Percentiles rank a stretch among this genome's conserved stretches.
These are phyloP conservation scores for Cerioporus squamosus DNA, from an alignment of 1,284 basidiomycete genomes.

Conservation along the genomic window DNA sequence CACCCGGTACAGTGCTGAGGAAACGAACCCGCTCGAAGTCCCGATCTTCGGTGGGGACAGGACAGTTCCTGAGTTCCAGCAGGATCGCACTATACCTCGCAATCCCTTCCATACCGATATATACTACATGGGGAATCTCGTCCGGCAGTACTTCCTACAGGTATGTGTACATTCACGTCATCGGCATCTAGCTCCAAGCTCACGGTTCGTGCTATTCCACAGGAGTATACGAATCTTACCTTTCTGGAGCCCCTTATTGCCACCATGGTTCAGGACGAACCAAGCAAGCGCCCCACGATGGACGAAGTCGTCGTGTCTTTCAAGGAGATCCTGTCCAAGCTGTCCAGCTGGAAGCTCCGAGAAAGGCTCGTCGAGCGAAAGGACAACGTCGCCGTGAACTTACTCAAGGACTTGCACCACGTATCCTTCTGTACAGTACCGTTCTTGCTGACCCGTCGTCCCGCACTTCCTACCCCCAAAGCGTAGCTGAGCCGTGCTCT, in stretches of 20 bases:
- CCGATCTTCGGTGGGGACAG: constrained; percentile 23
- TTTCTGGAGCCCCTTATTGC: constrained; percentile 5
- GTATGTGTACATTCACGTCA: constrained; percentile 5
- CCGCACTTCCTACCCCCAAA: neutral
- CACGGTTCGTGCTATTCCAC: neutral
- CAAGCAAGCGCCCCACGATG: constrained; percentile 6
- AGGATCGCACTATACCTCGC: constrained; percentile 3
- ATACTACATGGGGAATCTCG: constrained; percentile 35
- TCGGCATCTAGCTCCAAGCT: neutral
- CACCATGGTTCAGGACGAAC: constrained; percentile 1
- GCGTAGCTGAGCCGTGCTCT: neutral
- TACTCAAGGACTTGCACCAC: neutral
- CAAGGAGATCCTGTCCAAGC: neutral
- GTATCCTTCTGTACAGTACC: neutral
- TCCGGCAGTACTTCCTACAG: constrained; percentile 33
- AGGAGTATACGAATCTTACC: constrained; percentile 7
- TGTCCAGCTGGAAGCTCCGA: neutral
- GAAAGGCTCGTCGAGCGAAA: neutral
- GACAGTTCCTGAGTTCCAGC: constrained; percentile 25
- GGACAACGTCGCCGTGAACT: neutral
- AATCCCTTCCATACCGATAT: constrained; percentile 36
- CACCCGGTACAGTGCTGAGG: constrained; percentile 18
- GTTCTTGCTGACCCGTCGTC: neutral
- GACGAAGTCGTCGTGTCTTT: constrained; percentile 5
- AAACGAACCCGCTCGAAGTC: constrained; percentile 18